phyloP scores from a whole-genome alignment of 129 eudicot species.

The Rutidosis leptorrhynchoides region DNA sequence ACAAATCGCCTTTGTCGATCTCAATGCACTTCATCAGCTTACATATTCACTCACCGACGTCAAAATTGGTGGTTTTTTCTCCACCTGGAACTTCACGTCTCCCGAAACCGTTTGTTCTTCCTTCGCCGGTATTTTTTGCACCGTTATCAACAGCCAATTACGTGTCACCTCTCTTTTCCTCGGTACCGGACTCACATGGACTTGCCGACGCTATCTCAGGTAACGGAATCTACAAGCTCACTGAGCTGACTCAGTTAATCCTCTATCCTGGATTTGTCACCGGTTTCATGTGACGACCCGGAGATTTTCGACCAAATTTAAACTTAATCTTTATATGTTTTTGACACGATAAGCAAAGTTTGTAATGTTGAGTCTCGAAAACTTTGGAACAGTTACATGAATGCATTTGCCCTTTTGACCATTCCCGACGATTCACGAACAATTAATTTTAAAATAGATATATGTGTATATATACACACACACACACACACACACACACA shows the following conservation, averaged over 20 bases:
- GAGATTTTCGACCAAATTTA: no score
- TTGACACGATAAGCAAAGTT: no score
- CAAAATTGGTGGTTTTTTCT: constrained; percentile 43
- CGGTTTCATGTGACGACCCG: no score
- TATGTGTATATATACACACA: no score
- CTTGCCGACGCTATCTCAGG: constrained; percentile 58
- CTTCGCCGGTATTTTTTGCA: constrained; percentile 60
- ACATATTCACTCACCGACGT: constrained; percentile 51
- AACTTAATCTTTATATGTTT: no score
- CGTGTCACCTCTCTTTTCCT: constrained; percentile 58
- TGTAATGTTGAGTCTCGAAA: no score
- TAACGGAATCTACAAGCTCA: constrained; percentile 36
- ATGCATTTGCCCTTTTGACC: no score
- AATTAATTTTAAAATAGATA: no score
- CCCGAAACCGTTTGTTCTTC: constrained; percentile 47
- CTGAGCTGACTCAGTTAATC: constrained; percentile 62
- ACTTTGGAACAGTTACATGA: no score
- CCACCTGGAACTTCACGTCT: constrained; percentile 67
- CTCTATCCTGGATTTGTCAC: constrained; percentile 71
- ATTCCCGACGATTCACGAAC: no score
- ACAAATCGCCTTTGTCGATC: constrained; percentile 13
- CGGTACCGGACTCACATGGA: constrained; percentile 77
- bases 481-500: no score
- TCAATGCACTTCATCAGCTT: constrained; percentile 40
- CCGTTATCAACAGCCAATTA: constrained; percentile 17